Evolutionary conservation across 345 rosid species (phyloP).

Genomic region (Noccaea caerulescens): DNA sequence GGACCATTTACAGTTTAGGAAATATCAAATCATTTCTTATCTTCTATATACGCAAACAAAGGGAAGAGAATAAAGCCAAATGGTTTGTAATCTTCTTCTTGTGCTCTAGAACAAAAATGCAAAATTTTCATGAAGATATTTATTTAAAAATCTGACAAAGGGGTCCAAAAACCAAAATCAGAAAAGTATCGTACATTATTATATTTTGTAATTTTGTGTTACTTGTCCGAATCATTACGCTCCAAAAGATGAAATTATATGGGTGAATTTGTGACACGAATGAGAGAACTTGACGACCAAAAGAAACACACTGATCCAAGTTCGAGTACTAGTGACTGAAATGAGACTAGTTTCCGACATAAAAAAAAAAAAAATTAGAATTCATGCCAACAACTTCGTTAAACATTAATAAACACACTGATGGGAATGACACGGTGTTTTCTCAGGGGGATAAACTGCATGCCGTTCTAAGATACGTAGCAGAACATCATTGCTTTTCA

Average conservation of each 20-base stretch:
- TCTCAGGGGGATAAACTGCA: slow-evolving; percentile 6
- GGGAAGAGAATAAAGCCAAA: background rate
- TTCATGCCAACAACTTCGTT: no score
- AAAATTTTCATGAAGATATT: slow-evolving; percentile 8
- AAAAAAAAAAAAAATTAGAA: no score
- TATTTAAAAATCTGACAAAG: slow-evolving; percentile 22
- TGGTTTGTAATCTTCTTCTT: slow-evolving; percentile 14
- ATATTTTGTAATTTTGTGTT: background rate
- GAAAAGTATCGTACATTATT: background rate
- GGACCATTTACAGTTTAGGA: background rate
- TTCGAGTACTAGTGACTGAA: no score
- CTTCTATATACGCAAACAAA: slow-evolving; percentile 11
- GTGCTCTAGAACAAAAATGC: background rate
- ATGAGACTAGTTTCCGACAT: no score
- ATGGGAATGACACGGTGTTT: slow-evolving; percentile 12
- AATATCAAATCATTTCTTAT: slow-evolving; percentile 2
- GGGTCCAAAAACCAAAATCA: slow-evolving; percentile 4
- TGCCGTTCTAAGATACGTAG: background rate
- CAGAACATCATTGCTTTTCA: background rate
- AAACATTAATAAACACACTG: background rate
- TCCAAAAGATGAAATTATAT: background rate
- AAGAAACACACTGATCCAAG: background rate
- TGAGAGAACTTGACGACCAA: slow-evolving; percentile 9
- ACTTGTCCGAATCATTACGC: slow-evolving; percentile 1
- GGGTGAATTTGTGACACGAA: slow-evolving; percentile 7